phyloP scores from a whole-genome alignment of 805 yeast genomes.

The Candida ortonii region DNA sequence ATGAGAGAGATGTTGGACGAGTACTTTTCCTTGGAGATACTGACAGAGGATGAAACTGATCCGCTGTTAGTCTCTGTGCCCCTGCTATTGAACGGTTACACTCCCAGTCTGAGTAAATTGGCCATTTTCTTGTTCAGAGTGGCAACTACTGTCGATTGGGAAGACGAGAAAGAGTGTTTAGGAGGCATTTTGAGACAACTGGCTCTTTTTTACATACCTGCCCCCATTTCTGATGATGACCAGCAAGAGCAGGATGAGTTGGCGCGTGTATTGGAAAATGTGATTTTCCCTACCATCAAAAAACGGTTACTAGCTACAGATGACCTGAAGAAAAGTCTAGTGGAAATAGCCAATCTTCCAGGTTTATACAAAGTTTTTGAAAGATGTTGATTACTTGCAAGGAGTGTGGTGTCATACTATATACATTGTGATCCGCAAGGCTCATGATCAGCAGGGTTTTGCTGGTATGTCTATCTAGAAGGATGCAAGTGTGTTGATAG shows the following conservation, averaged over 20 bases:
- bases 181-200: conserved; percentile 62
- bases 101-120: conserved; percentile 61
- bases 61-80: conserved; percentile 56
- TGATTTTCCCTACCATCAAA: conserved; percentile 64
- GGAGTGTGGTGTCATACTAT: too few relatives aligned
- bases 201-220: conserved; percentile 73
- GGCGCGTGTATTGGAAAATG: conserved; percentile 47
- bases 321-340: conserved; percentile 48
- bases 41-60: conserved; percentile 31
- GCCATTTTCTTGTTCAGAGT: conserved; percentile 64
- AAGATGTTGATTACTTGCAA: conserved; percentile 69
- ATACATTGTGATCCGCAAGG: too few relatives aligned
- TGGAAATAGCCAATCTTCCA: conserved; percentile 88
- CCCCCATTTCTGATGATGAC: conserved; percentile 34
- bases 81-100: conserved; percentile 58
- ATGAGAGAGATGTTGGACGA: conserved; percentile 81
- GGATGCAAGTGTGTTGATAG: too few relatives aligned
- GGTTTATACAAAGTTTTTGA: conserved; percentile 91
- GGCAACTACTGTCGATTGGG: conserved; percentile 60
- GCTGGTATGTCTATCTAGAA: too few relatives aligned
- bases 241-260: conserved; percentile 29
- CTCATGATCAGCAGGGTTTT: too few relatives aligned
- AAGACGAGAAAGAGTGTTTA: conserved; percentile 66
- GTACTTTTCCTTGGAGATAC: conserved; percentile 61
- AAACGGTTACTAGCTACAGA: conserved; percentile 63